Evolutionary conservation across 768 basidiomycete genomes (phyloP), one percentile per base, ranked within the genome.

Genomic region (Hortiboletus flavorubellus): DNA sequence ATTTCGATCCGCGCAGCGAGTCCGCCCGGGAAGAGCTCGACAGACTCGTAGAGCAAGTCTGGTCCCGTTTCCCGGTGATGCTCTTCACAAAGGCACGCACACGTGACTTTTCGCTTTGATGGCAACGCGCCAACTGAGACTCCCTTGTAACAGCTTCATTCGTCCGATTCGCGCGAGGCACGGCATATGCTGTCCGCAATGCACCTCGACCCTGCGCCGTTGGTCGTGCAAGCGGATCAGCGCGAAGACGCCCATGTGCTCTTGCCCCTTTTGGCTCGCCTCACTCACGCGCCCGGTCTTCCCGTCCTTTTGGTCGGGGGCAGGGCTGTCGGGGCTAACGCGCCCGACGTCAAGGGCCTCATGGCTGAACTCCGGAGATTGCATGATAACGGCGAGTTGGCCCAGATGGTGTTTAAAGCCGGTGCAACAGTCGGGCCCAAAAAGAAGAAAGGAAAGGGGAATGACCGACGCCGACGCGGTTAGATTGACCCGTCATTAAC

Each of bases 281-380:
- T 92, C 38, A 87, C 87, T 0, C 70, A 69, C 15, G 64, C 75
- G 4, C 58, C 74, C 1, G 78, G 82, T 15, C 73, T 91, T 8
- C 88, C 91, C 15, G 67, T 91, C 31, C 77, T 92, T 5, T 74
- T 93, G 49, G 68, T 93, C 43, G 85, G 84, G 91, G 91, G 35
- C 74, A 76, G 21, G 45, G 68, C 79, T 15, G 71, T 87, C 15
- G 83, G 83, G 15, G 66, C 76, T 0, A 59, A 53, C 2, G 33
- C 56, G 0, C 5, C 47, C 0, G 55, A 69, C n/a, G 29, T 51
- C 11, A 63, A 48, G 51, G 49, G 26, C 6, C 18, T 68, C 26
- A 70, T 85, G 39, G 70, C 75, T 15, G 76, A 82, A 18, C 79
- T 91, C 58, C 77, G 78, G 39, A 75, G 64, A 45, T 70, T 87